Base-by-base conservation (phyloP, 352 stramenopile species). In the Pythium periplocum region DNA sequence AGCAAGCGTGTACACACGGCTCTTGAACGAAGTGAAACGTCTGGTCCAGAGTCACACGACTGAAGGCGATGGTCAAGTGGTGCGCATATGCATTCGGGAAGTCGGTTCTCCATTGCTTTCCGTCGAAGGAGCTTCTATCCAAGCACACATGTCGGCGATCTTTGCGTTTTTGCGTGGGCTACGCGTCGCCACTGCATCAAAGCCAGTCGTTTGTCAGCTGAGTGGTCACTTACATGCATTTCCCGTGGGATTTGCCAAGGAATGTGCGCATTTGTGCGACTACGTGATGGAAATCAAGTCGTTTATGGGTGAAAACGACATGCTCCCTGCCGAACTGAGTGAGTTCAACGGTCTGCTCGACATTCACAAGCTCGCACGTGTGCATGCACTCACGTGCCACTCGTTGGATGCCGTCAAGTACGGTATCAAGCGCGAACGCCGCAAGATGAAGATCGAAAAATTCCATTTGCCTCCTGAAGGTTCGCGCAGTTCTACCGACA, bases 391-490 rank as follows among this genome's bases (percentile, higher is more conserved):
- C 1, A 72, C 80, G 30, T 71, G 66, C 31, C 68, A 88, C 55
- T 67, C 75, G 8, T 53, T 76, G 1, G 77, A 83, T 43, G 73
- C 78, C 35, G 66, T 66, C 39, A 81, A 82, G 34, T 82, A 78
- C 33, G 80, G 77, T 9, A 48, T 90, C 48, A 85, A 85, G 55
- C 75, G 80, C 37, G 77, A 86, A 37, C 73, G 67, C 4, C 77
- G 80, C 26, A 88, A 88, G 59, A 63, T 88, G n/a, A 82, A 80
- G 50, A 72, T 90, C 47, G 80, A 90, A n/a, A 83, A 86, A 50
- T 82, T 90, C 44, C 80, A 90, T 50, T 57, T 90, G 17, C 77
- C 74, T 0, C 80, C 80, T 0, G 80, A 88, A 67, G 75, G 66
- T 1, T 86, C 75, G 26, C 79, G 77, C 44, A 83, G 59, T 36